Conservation (phyloP, 106 monocot genomes). For the Dendrobium catenatum region DNA sequence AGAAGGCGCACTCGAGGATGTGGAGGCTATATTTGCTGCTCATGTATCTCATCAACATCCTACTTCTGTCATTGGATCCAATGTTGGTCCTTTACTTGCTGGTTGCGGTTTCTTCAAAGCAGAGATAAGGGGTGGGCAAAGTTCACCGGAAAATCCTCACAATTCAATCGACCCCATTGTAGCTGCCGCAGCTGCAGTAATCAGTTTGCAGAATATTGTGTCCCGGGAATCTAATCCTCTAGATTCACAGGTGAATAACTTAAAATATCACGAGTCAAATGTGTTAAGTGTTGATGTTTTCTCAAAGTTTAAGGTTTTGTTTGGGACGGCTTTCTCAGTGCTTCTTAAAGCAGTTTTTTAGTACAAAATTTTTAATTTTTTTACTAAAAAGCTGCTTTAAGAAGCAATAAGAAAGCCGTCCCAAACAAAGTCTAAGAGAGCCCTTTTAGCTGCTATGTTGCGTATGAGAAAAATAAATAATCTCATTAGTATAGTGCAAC, state of each 20-base stretch:
- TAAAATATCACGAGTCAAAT: too few relatives aligned
- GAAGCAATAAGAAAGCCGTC: too few relatives aligned
- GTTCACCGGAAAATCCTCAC: constrained; percentile 20
- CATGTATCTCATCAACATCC: constrained; percentile 51
- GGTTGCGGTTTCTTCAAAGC: constrained; percentile 82
- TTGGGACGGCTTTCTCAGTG: too few relatives aligned
- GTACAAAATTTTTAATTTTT: too few relatives aligned
- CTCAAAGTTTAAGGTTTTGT: too few relatives aligned
- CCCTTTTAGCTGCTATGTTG: too few relatives aligned
- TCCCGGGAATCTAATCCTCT: constrained; percentile 81
- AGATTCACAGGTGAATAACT: constrained; percentile 56
- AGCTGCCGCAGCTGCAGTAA: constrained; percentile 56
- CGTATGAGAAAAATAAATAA: too few relatives aligned
- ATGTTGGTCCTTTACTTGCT: constrained; percentile 69
- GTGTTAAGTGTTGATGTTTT: too few relatives aligned
- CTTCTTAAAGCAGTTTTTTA: too few relatives aligned
- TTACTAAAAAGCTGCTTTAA: too few relatives aligned
- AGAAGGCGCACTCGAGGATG: constrained; percentile 57
- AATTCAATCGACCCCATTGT: constrained; percentile 37
- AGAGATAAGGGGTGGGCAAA: constrained; percentile 23
- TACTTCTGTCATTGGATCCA: constrained; percentile 48
- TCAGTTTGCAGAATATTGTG: constrained; percentile 68
- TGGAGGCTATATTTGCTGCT: constrained; percentile 70
- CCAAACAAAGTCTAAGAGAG: too few relatives aligned
- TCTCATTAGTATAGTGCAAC: too few relatives aligned